phyloP scores from a whole-genome alignment of 306 rosid species.

The Mimosa bimucronata region DNA sequence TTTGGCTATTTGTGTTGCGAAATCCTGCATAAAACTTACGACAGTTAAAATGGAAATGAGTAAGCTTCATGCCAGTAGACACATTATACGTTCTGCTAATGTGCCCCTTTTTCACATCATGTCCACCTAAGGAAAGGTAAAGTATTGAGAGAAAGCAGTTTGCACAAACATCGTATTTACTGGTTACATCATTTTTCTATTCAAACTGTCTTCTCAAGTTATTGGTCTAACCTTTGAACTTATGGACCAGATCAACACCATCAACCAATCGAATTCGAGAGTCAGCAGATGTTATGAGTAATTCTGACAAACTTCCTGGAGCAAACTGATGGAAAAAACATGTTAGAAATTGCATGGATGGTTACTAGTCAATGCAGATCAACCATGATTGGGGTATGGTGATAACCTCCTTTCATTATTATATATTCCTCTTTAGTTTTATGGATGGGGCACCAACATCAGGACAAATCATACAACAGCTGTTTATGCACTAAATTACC shows the following conservation, averaged over 20 bases:
- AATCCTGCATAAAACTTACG: slow-evolving; percentile 66
- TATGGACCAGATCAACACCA: slow-evolving; percentile 80
- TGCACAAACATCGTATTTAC: slow-evolving; percentile 24
- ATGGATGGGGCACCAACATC: slow-evolving; percentile 11
- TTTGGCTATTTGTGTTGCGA: slow-evolving; percentile 81
- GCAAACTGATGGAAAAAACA: slow-evolving; percentile 77
- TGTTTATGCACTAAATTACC: slow-evolving; percentile 55
- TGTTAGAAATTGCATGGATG: slow-evolving; percentile 27
- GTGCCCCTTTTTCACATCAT: neutral
- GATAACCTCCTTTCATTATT: slow-evolving; percentile 8
- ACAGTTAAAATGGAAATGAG: slow-evolving; percentile 35
- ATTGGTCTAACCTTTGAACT: slow-evolving; percentile 75
- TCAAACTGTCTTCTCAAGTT: slow-evolving; percentile 20
- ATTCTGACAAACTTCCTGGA: slow-evolving; percentile 95
- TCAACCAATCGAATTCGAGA: slow-evolving; percentile 94
- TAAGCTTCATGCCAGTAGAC: slow-evolving; percentile 16
- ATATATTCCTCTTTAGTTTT: slow-evolving; percentile 4
- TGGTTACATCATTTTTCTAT: slow-evolving; percentile 7
- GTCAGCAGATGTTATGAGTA: slow-evolving; percentile 93
- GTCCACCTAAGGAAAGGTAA: neutral
- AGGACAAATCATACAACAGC: slow-evolving; percentile 26
- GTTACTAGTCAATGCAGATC: slow-evolving; percentile 31
- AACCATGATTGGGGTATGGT: neutral
- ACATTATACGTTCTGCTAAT: neutral
- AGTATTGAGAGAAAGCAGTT: neutral